A percentile compares a stretch with the other conserved stretches of the same genome.
These are phyloP conservation scores for Acer negundo DNA, from an alignment of 345 rosid genomes.

Conservation along the genomic window DNA sequence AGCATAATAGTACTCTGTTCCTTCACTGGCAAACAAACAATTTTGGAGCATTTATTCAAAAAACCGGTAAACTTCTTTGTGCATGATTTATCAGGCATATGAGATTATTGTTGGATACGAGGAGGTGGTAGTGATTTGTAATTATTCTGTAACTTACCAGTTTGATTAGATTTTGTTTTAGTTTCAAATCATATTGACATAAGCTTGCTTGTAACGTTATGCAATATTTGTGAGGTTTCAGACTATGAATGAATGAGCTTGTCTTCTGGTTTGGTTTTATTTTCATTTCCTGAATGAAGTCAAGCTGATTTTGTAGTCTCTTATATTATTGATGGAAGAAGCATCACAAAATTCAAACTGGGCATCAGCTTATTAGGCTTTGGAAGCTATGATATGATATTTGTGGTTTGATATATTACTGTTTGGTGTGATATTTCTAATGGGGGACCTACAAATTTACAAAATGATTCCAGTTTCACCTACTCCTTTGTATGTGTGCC, in stretches of 20 bases:
- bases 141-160: conserved; percentile 9
- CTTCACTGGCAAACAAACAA: neutral
- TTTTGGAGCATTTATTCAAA: conserved; percentile 2
- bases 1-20: neutral
- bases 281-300: neutral
- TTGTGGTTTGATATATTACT: neutral
- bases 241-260: neutral
- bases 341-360: no score
- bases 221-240: conserved; percentile 6
- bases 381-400: neutral
- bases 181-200: neutral
- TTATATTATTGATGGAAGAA: neutral
- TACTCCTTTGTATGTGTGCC: conserved; percentile 3
- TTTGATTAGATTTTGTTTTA: neutral
- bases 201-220: neutral
- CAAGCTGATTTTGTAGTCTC: neutral
- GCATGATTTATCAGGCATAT: neutral
- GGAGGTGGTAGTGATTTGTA: conserved; percentile 14
- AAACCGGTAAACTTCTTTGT: neutral
- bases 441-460: conserved; percentile 1
- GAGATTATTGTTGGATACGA: neutral
- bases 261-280: conserved; percentile 7
- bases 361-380: neutral
- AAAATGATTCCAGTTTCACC: neutral
- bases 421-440: neutral